Base-by-base conservation (phyloP, 441 rosid species). In the Gossypium trilobum region DNA sequence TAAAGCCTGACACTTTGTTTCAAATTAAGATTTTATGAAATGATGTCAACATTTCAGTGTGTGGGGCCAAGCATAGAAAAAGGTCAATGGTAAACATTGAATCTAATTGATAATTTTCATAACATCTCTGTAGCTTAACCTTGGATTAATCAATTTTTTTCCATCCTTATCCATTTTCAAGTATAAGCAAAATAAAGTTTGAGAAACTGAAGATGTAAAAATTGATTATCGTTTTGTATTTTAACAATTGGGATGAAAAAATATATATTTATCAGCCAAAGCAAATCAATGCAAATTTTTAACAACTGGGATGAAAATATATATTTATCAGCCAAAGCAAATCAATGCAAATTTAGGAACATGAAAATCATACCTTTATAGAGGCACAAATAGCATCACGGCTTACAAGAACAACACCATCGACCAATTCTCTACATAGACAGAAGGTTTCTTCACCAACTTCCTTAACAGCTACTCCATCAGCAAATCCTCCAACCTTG, bases 331-430 rank as follows among this genome's bases (percentile, higher is more conserved):
- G 29, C 29, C 29, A 27, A 27, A 27, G 29, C 29, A 27, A 27
- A 27, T 27, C 29, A 27, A 27, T 27, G 29, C 29, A 27, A 27
- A 27, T 27, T 27, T 27, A 19, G 29, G 4, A 58, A 67, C 25
- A 22, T 23, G 6, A 57, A 57, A 46, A 6, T 5, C 62, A 70
- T 75, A 89, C 98, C 91, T 93, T 93, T 75, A 93, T 93, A 25
- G 99, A 91, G 42, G 97, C 99, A 79, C 99, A 92, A 11, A 95
- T 92, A 75, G 98, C 95, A 82, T 95, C 99, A 80, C 98, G 99
- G 76, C 93, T 86, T 39, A 95, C 97, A 46, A 95, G 99, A 78
- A 95, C 98, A 13, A 95, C 85, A 65, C 99, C 99, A 81, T 95
- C 99, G 51, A 95, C 64, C 77, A 92, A 82, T 66, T 89, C 92